Evolutionary conservation across 306 rosid genomes (phyloP), one percentile per base, ranked within the genome.

Genomic region (Medicago ruthenica): DNA sequence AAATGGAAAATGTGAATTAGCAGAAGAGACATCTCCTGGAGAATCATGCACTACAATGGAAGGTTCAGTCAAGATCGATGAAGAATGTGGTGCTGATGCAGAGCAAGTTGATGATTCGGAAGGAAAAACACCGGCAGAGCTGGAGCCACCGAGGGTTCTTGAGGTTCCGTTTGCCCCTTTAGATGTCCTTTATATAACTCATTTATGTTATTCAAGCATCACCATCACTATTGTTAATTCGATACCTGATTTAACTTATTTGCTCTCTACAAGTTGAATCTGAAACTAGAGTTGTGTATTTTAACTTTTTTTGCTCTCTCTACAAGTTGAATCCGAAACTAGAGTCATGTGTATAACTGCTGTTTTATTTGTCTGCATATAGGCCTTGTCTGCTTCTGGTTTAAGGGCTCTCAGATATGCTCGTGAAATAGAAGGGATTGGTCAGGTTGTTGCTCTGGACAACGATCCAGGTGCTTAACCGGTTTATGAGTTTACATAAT

Each of bases 331-430:
- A 55, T 81, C 7, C 13, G 14, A 48, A 71, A 14, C 63, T 37
- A 34, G 67, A 65, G 21, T 31, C 15, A 36, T 48, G 75, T 71
- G 65, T 76, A 15, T 78, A 51, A 51, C 13, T 71, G 11, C 27
- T 67, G 73, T 74, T 18, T 55, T 59, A 22, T 41, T 48, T 78
- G 54, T 70, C 45, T 67, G 66, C 73, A 54, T 55, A 14, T 75
- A 95, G 99, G 99, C 99, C 47, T 81, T 96, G 84, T 93, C 99
- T 15, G 99, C 99, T 80, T 90, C 99, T 67, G 98, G 99, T 70
- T 80, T 96, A 82, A 92, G 99, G 85, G 92, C 99, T 70, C 93
- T 96, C 45, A 86, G 99, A 83, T 96, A 96, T 80, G 98, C 98
- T 53, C 87, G 97, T 45, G 99, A 96, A 90, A 76, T 96, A 37